Conservation (phyloP, 2,329 filamentous ascomycete genomes). For the Cladophialophora immunda region DNA sequence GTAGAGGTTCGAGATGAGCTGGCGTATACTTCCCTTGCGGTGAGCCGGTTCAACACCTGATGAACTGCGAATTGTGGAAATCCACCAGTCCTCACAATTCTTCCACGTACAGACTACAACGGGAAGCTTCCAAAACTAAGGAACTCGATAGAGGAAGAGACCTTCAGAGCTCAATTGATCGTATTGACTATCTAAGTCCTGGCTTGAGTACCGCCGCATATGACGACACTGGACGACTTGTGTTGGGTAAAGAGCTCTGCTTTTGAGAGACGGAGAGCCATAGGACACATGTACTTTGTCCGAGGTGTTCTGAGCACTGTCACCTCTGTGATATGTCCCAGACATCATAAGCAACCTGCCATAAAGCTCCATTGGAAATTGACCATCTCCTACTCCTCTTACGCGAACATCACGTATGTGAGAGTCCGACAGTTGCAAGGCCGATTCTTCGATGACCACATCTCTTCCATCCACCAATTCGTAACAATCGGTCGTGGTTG, state of each 20-base stretch:
- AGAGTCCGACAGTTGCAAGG: slow-evolving; percentile 32
- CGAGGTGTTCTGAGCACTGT: slow-evolving; percentile 24
- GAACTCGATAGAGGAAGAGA: not conserved
- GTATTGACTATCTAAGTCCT: slow-evolving; percentile 24
- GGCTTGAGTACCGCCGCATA: not conserved
- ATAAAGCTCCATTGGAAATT: slow-evolving; percentile 39
- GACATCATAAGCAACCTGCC: slow-evolving; percentile 40
- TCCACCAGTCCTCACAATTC: not conserved
- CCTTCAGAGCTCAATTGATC: slow-evolving; percentile 18
- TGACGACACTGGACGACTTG: slow-evolving; percentile 11
- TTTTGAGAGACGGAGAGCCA: slow-evolving; percentile 32
- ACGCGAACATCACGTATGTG: slow-evolving; percentile 27
- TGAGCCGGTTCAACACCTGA: too few relatives aligned
- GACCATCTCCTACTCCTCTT: slow-evolving; percentile 41
- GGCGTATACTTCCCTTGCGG: not conserved
- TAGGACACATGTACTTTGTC: slow-evolving; percentile 23
- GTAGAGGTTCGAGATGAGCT: not conserved
- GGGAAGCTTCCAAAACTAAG: not conserved
- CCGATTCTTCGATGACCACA: slow-evolving; percentile 34
- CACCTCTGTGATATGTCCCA: slow-evolving; percentile 27
- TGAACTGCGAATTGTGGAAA: too few relatives aligned
- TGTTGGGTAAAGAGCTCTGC: slow-evolving; percentile 23
- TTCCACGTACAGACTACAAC: not conserved
- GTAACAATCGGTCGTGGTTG: slow-evolving; percentile 30
- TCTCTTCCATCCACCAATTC: slow-evolving; percentile 28